Percentiles rank a stretch among this genome's conserved stretches.
Conservation (phyloP, 202 grass and related monocot species). For the Elaeis oleifera region DNA sequence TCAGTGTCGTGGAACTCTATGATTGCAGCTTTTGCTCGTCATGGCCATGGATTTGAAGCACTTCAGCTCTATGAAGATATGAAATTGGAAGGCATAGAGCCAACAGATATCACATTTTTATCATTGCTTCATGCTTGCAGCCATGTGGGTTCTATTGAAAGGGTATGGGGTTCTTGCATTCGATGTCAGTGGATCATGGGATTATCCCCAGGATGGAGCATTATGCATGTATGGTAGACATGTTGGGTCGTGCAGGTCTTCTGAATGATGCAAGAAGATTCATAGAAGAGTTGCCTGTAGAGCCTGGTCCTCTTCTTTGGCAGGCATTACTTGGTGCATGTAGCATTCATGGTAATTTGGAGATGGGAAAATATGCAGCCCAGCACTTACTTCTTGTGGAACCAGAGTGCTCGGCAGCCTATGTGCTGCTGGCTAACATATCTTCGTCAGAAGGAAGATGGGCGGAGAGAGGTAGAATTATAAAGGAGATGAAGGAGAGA, state of each 20-base stretch:
- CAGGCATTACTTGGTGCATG: constrained; percentile 79
- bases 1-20: constrained; percentile 81
- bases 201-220: constrained; percentile 67
- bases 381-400: constrained; percentile 44
- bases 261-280: constrained; percentile 55
- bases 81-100: constrained; percentile 46
- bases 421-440: constrained; percentile 72
- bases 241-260: constrained; percentile 52
- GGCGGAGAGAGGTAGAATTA: constrained; percentile 50
- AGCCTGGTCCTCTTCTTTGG: constrained; percentile 47
- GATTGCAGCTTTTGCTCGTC: constrained; percentile 56
- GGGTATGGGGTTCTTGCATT: constrained; percentile 56
- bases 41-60: constrained; percentile 51
- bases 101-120: constrained; percentile 72
- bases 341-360: constrained; percentile 56
- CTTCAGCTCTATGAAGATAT: constrained; percentile 60
- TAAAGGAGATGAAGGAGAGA: constrained; percentile 55
- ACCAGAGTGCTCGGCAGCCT: constrained; percentile 44
- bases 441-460: constrained; percentile 53
- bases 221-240: constrained; percentile 74
- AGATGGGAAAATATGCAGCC: constrained; percentile 56
- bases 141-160: constrained; percentile 64
- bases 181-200: constrained; percentile 41
- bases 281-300: constrained; percentile 50
- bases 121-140: constrained; percentile 74